Evolutionary conservation across 768 basidiomycete species (phyloP).

Genomic region (Leccinum variicolor): DNA sequence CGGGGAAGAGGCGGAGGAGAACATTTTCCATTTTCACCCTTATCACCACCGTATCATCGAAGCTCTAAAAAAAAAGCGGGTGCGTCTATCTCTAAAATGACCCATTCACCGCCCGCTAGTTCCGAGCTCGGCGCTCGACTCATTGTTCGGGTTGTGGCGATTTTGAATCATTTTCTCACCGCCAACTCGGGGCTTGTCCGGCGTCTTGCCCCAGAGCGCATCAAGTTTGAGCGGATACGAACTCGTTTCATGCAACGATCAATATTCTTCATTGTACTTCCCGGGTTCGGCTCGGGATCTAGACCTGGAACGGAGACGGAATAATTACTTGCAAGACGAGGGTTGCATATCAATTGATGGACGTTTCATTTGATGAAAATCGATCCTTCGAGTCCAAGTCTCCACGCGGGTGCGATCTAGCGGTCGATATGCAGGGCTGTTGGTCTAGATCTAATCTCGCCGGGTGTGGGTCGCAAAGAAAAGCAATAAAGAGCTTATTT

Average conservation of each 20-base stretch:
- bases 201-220: neutral
- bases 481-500: neutral
- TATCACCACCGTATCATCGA: neutral
- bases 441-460: neutral
- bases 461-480: neutral
- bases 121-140: neutral
- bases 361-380: neutral
- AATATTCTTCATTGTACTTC: neutral
- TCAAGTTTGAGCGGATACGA: neutral
- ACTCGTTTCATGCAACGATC: constrained; percentile 29
- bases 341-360: constrained; percentile 11
- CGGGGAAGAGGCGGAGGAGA: neutral
- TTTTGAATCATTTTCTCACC: constrained; percentile 44
- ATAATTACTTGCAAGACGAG: too few relatives aligned
- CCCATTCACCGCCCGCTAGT: neutral
- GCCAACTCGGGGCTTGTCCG: too few relatives aligned
- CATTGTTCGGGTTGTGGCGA: neutral
- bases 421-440: neutral
- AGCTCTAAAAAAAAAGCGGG: neutral
- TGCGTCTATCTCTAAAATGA: neutral
- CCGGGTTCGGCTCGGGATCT: neutral
- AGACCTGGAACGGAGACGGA: neutral
- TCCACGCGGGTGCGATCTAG: neutral
- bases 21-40: neutral
- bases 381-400: neutral